Evolutionary conservation across 1,284 basidiomycete species (phyloP), one percentile per base, ranked within the genome.

Genomic region (Mycena sp.): DNA sequence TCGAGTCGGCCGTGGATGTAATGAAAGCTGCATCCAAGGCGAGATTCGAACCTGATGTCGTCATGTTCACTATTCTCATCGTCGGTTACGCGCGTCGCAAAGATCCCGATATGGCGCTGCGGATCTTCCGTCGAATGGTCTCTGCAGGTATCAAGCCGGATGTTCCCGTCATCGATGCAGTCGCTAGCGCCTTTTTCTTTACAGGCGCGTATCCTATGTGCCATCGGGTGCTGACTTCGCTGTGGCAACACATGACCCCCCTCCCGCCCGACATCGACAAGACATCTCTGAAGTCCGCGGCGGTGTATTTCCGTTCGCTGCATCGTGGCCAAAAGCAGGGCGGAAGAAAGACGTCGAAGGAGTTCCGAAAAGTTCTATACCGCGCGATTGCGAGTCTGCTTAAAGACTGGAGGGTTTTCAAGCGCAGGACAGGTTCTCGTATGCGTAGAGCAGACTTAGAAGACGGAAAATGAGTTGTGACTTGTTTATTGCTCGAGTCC

Each of bases 61-160:
- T 90, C 63, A 88, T 93, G 86, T 92, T 89, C 82, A 95, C 93
- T 25, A 89, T 91, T 73, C 84, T 95, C 74, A 89, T 95, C 72
- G 82, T 83, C 38, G 92, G 90, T 3, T 87, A 91, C 79, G 91
- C 87, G 22, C 87, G 87, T 46, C 83, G 83, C 70, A 86, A 87
- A n/a, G 82, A 89, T 52, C 86, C 92, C 9, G 80, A 81, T 4
- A 77, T 81, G 25, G 91, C 92, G 1, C 80, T 88, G 75, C 82
- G 80, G 46, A 80, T 84, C 34, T 93, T 94, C 76, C 84, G 85
- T 63, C 78, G 83, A 44, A 94, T 95, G 93, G 74, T 93, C n/a
- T 80, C 81, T 5, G 78, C 80, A 37, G 89, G 88, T 46, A 81
- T 93, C 44, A 77, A 80, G n/a, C 93, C 93, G 9, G 93, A 95